Base-by-base conservation (phyloP, 75 land plant species). In the Cupressus sempervirens region DNA sequence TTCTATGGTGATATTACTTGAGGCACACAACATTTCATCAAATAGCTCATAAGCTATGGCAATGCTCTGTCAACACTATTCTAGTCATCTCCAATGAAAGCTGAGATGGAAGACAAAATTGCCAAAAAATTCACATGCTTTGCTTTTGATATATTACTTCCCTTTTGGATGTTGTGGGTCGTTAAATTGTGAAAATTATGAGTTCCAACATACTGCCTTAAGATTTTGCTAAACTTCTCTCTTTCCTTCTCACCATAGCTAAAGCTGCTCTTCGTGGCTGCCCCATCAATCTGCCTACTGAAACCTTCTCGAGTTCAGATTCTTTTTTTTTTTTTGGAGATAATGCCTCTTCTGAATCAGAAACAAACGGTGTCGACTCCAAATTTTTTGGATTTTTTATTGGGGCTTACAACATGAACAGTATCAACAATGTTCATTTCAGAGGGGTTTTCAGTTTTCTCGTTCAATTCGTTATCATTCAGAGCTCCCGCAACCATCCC, bases 181-280 rank as follows among this genome's bases (percentile, higher is more conserved):
- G 99, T 96, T 74, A 97, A 96, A 84, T 97, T 97, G 85, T 97
- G 98, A 86, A 96, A 97, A 79, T 97, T 96, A 65, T 96, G 98
- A 35, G 99, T 93, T 30, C 99, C 99, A 1, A 85, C 93, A 82
- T 92, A 97, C 34, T 76, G 41, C 85, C 65, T 83, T 70, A 97
- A 83, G 45, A 97, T 91, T 7, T 86, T 82, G 81, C 93, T 94
- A 70, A 97, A 91, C 84, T 90, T 91, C 40, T 90, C 88, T 84
- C 84, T 89, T 86, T 92, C 94, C 84, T 87, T 65, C 41, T 93
- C 96, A 4, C 94, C 98, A 84, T 96, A 96, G 26, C 70, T 52
- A 82, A 91, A 96, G 50, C 82, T 52, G 52, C 89, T 88, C 84
- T 54, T 83, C 23, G 43, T 65, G 29, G 81, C 32, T 40, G 50